Evolutionary conservation across 2,329 filamentous ascomycete species (phyloP).

Genomic region (Aspergillus flavus): DNA sequence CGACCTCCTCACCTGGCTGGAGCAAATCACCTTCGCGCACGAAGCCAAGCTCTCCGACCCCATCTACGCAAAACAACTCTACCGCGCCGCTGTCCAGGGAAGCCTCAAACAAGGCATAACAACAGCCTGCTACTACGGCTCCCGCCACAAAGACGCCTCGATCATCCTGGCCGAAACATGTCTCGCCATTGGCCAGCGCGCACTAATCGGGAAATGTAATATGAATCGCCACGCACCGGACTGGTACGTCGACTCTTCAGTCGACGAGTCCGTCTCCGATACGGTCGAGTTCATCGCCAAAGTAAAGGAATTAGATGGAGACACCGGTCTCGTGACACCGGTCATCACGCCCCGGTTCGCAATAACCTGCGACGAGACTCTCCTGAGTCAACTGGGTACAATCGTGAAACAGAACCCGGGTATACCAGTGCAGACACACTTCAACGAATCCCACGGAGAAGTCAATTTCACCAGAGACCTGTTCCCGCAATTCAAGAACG

Average conservation of each 20-base stretch:
- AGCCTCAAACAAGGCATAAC: conserved; percentile 58
- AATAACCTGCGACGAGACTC: conserved; percentile 59
- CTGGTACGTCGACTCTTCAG: conserved; percentile 54
- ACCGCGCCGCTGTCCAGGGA: conserved; percentile 56
- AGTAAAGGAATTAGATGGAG: conserved; percentile 51
- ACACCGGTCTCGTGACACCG: conserved; percentile 46
- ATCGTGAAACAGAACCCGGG: conserved; percentile 53
- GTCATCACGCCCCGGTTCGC: conserved; percentile 64
- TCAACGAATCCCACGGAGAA: conserved; percentile 66
- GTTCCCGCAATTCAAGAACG: conserved; percentile 59
- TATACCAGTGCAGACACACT: conserved; percentile 67
- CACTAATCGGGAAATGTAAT: conserved; percentile 40
- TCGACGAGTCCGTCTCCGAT: conserved; percentile 52
- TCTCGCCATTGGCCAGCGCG: conserved; percentile 35
- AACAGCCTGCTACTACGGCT: conserved; percentile 41
- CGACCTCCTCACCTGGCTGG: conserved; percentile 61
- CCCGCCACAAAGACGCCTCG: conserved; percentile 33
- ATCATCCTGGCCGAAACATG: conserved; percentile 38
- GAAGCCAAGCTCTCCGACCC: conserved; percentile 63
- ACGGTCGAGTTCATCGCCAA: conserved; percentile 56
- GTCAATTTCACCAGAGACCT: conserved; percentile 57
- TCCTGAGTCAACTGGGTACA: conserved; percentile 59
- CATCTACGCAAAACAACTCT: conserved; percentile 56
- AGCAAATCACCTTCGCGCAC: conserved; percentile 65
- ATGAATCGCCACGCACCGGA: conserved; percentile 50